Percentiles rank a stretch among this genome's conserved stretches.
Conservation (phyloP, 768 basidiomycete genomes). For the Suillus tomentosus region DNA sequence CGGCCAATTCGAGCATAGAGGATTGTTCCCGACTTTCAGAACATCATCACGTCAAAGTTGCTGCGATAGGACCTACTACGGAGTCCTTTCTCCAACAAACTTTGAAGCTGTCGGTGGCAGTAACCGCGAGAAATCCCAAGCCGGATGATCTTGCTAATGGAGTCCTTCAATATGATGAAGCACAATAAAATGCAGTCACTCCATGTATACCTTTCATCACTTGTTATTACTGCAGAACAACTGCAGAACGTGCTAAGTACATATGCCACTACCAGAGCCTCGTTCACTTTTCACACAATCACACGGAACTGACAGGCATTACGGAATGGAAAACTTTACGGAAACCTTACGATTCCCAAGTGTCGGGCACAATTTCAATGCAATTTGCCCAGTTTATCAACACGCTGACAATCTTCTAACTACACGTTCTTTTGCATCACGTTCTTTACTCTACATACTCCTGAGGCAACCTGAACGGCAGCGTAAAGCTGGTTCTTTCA, state of each 20-base stretch:
- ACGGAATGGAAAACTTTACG: constrained; percentile 6
- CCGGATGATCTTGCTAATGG: constrained; percentile 48
- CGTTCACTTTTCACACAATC: constrained; percentile 13
- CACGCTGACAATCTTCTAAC: constrained; percentile 1
- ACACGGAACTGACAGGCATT: constrained; percentile 4
- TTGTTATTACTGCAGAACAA: background rate
- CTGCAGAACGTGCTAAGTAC: constrained; percentile 3
- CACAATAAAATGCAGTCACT: constrained; percentile 3
- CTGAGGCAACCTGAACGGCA: constrained; percentile 7
- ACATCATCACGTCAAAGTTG: constrained; percentile 38
- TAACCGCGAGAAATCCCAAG: constrained; percentile 55
- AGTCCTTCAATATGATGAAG: constrained; percentile 26
- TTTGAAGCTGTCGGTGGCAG: constrained; percentile 52
- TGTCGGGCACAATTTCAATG: constrained; percentile 9
- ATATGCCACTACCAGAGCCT: background rate
- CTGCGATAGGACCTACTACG: constrained; percentile 74
- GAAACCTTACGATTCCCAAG: constrained; percentile 4
- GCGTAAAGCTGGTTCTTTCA: constrained; percentile 1
- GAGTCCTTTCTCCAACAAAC: constrained; percentile 48
- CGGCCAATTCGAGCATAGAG: constrained; percentile 2
- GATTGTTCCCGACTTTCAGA: background rate
- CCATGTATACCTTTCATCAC: background rate
- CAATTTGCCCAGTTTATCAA: background rate
- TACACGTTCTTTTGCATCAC: constrained; percentile 22
- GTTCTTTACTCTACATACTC: constrained; percentile 18